phyloP scores from a whole-genome alignment of 2,329 filamentous ascomycete species.

The Diaporthe humulicola region DNA sequence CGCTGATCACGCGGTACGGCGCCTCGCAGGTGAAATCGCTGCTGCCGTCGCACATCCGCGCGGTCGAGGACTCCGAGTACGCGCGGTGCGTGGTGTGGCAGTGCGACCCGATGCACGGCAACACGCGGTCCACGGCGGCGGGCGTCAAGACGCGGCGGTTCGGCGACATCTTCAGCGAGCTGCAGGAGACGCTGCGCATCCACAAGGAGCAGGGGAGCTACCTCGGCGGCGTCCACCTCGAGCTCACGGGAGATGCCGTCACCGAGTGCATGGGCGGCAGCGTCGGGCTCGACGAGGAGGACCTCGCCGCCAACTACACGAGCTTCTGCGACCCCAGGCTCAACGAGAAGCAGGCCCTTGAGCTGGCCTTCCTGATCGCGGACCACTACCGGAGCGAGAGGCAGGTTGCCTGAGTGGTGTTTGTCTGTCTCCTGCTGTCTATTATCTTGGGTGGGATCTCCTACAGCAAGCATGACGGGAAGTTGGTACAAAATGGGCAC shows the following conservation, averaged over 20 bases:
- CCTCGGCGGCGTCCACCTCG: slow-evolving; percentile 93
- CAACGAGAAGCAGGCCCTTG: slow-evolving; percentile 97
- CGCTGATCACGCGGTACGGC: slow-evolving; percentile 95
- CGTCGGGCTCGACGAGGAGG: slow-evolving; percentile 87
- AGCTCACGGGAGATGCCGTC: slow-evolving; percentile 94
- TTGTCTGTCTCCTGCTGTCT: neutral
- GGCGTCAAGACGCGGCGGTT: slow-evolving; percentile 96
- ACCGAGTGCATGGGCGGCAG: slow-evolving; percentile 96
- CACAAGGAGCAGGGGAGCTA: slow-evolving; percentile 88
- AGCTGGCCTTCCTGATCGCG: slow-evolving; percentile 93
- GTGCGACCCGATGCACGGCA: slow-evolving; percentile 98
- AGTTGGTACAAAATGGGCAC: neutral
- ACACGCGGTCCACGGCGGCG: slow-evolving; percentile 75
- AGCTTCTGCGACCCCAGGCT: slow-evolving; percentile 95
- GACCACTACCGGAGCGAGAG: slow-evolving; percentile 74
- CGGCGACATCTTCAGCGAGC: slow-evolving; percentile 88
- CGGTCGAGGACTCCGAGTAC: slow-evolving; percentile 84
- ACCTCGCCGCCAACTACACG: slow-evolving; percentile 91
- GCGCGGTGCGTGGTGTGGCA: slow-evolving; percentile 86
- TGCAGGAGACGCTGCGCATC: slow-evolving; percentile 85
- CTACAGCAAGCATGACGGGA: neutral
- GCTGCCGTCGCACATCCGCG: slow-evolving; percentile 87
- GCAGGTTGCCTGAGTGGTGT: slow-evolving; percentile 7
- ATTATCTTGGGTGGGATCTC: neutral
- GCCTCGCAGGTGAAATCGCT: slow-evolving; percentile 80